Base-by-base conservation (phyloP, 2,329 filamentous ascomycete genomes). In the Botrytis medusae region DNA sequence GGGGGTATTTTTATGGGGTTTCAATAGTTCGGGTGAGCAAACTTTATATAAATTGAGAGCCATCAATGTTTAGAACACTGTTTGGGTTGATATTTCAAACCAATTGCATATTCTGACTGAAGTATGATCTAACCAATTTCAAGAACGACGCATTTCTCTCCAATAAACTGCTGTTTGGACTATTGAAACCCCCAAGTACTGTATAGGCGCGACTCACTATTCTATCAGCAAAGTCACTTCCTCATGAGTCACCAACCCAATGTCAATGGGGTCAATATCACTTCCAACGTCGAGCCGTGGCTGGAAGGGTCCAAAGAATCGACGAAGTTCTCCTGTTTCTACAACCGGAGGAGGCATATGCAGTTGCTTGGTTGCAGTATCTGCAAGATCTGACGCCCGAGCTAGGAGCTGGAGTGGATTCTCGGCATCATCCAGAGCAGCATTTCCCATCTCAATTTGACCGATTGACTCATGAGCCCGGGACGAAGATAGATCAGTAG, bases 321-420 rank as follows among this genome's bases (percentile, higher is more conserved):
- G 86, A 74, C 89, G 88, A 1, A 91, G 84, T 48, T 87, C 85
- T 57, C 83, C 78, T 7, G 12, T 59, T 57, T 59, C 32, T 20
- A 18, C 34, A 5, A 69, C 2, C 0, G 32, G n/a, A 75, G 65
- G 20, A 48, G 40, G 22, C 40, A 70, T 59, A 62, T 57, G 59
- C 25, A n/a, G 29, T 71, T 34, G 46, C 71, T 64, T 32, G 64
- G 74, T 67, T 40, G 74, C 70, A 10, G 78, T 74, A 44, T 75
- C 76, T 29, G 79, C 78, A 29, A 92, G 85, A 81, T 92, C 91
- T 0, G 92, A 93, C 1, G 91, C 92, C 46, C 91, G 87, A 4
- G 92, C 92, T 48, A 94, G 88, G 25, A 93, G 83, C 80, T 94
- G 91, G 8, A 93, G 83, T 0, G 91, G 91, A 74, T 93, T 94